These are phyloP conservation scores for Pleodorina starrii DNA, from an alignment of 139 green algal genomes.

Conservation along the genomic window DNA sequence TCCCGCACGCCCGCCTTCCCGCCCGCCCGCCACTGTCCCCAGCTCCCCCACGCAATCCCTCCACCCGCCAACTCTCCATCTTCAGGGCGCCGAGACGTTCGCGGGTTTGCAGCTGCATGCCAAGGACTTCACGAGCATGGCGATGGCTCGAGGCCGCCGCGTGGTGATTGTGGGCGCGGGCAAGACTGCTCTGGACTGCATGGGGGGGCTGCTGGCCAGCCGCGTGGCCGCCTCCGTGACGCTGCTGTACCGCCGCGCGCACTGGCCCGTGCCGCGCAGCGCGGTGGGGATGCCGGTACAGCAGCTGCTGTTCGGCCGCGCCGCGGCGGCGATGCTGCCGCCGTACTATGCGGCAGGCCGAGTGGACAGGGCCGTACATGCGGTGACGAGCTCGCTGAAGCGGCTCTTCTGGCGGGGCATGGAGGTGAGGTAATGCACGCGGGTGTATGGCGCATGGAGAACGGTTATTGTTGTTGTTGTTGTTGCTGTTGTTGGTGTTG, in stretches of 20 bases:
- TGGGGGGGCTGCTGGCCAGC: slow-evolving; percentile 3
- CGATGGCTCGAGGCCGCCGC: background rate
- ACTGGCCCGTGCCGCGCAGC: slow-evolving; percentile 51
- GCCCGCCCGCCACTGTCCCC: background rate
- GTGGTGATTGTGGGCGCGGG: slow-evolving; percentile 53
- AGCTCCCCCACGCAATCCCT: background rate
- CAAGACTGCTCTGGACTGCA: slow-evolving; percentile 50
- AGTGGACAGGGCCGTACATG: background rate
- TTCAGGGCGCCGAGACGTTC: slow-evolving; percentile 14
- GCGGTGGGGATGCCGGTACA: slow-evolving; percentile 8
- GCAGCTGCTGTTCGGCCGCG: slow-evolving; percentile 29
- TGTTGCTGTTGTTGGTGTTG: too few relatives aligned
- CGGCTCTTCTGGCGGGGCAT: slow-evolving; percentile 39
- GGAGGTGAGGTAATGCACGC: too few relatives aligned
- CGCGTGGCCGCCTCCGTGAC: slow-evolving; percentile 23
- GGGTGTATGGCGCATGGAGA: too few relatives aligned
- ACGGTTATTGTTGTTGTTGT: too few relatives aligned
- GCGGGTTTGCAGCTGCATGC: slow-evolving; percentile 20
- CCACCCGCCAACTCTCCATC: background rate
- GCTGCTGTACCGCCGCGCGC: slow-evolving; percentile 39
- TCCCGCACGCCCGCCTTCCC: too few relatives aligned
- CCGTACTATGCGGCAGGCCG: slow-evolving; percentile 25
- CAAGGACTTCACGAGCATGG: slow-evolving; percentile 29
- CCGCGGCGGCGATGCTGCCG: background rate
- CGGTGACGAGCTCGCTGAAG: background rate